Percentiles rank a stretch among this genome's conserved stretches.
Evolutionary conservation across 2,329 filamentous ascomycete species (phyloP).

Genomic region (Fusarium torreyae): DNA sequence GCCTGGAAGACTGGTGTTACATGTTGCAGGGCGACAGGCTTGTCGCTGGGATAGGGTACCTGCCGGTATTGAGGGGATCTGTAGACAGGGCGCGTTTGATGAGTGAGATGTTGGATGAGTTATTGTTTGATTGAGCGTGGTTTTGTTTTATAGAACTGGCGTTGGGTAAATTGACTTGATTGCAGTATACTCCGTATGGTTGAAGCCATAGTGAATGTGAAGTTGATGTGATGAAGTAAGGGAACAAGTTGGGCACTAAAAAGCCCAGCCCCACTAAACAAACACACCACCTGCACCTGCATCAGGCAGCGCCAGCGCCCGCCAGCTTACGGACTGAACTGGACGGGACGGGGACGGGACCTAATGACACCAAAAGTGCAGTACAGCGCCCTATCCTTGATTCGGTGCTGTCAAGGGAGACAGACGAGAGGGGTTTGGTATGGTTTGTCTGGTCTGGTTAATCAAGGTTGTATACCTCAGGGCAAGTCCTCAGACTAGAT

Average conservation of each 20-base stretch:
- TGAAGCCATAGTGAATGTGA: neutral
- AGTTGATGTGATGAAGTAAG: neutral
- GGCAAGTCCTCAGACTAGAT: too few relatives aligned
- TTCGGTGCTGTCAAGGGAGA: conserved; percentile 1
- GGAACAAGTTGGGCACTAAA: conserved; percentile 5
- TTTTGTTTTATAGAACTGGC: neutral
- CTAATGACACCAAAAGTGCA: conserved; percentile 5
- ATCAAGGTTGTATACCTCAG: conserved; percentile 2
- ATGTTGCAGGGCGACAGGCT: neutral
- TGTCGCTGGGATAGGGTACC: neutral
- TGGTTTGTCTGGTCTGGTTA: neutral
- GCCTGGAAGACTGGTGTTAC: conserved; percentile 8
- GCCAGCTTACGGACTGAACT: conserved; percentile 3
- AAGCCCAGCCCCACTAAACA: neutral
- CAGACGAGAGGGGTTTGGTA: conserved; percentile 4
- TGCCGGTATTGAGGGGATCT: neutral
- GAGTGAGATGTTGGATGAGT: neutral
- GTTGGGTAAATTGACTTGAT: conserved; percentile 6
- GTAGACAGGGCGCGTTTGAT: neutral
- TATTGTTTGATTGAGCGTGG: neutral
- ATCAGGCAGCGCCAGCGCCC: neutral
- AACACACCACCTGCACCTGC: neutral
- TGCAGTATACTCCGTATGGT: neutral
- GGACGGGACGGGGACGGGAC: conserved; percentile 7
- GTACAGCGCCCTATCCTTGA: conserved; percentile 3